These are phyloP conservation scores for Sarocladiaceae sp. DNA, from an alignment of 2,329 filamentous ascomycete species.

Conservation along the genomic window DNA sequence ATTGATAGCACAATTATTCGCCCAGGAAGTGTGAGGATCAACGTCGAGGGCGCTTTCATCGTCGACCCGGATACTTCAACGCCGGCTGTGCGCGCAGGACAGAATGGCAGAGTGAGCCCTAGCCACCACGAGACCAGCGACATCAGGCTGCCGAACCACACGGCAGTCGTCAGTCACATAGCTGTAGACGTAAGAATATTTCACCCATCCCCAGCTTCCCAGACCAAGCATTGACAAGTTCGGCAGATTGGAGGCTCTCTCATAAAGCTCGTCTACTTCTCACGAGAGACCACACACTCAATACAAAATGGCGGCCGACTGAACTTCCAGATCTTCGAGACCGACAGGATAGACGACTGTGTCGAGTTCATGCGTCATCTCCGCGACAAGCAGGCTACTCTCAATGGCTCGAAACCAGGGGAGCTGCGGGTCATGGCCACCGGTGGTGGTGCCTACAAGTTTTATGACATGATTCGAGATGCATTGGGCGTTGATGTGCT, in stretches of 20 bases:
- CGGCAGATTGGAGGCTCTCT: constrained; percentile 87
- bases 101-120: constrained; percentile 42
- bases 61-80: constrained; percentile 72
- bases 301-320: constrained; percentile 80
- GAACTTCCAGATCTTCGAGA: constrained; percentile 96
- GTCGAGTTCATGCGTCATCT: constrained; percentile 86
- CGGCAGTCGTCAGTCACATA: constrained; percentile 90
- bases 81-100: constrained; percentile 30
- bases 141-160: constrained; percentile 95
- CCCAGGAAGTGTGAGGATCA: constrained; percentile 80
- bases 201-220: constrained; percentile 7
- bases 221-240: not conserved
- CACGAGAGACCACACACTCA: constrained; percentile 74
- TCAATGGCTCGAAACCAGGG: constrained; percentile 66
- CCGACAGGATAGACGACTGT: constrained; percentile 87
- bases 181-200: constrained; percentile 76
- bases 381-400: constrained; percentile 72
- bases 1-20: constrained; percentile 58
- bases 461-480: constrained; percentile 85
- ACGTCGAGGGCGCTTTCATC: constrained; percentile 94
- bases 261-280: constrained; percentile 96
- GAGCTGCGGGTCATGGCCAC: constrained; percentile 93
- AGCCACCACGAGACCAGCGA: constrained; percentile 73
- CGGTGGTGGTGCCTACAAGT: constrained; percentile 93
- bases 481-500: constrained; percentile 82